Conservation (phyloP, 2,329 filamentous ascomycete genomes). For the Cryphonectria parasitica region DNA sequence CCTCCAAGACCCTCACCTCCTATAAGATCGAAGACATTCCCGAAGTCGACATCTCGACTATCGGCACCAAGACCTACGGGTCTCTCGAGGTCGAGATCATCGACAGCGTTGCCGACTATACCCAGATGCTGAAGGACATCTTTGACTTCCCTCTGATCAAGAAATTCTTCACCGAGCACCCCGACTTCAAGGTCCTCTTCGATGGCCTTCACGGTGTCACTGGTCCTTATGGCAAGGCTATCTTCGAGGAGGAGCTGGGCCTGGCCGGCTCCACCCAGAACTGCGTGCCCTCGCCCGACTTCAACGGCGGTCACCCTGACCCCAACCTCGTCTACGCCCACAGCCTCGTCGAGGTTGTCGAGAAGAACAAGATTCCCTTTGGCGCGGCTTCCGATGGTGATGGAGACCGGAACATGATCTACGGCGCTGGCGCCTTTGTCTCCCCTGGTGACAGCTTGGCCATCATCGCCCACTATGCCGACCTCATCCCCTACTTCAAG, state of each 20-base stretch:
- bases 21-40: slow-evolving; percentile 92
- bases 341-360: slow-evolving; percentile 90
- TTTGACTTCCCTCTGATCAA: slow-evolving; percentile 98
- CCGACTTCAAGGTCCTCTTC: slow-evolving; percentile 96
- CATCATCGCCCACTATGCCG: slow-evolving; percentile 96
- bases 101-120: slow-evolving; percentile 90
- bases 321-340: slow-evolving; percentile 97
- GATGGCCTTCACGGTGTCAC: slow-evolving; percentile 95
- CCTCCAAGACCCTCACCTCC: slow-evolving; percentile 83
- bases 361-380: slow-evolving; percentile 90
- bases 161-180: slow-evolving; percentile 83
- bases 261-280: slow-evolving; percentile 79
- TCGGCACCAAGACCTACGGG: slow-evolving; percentile 85
- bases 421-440: slow-evolving; percentile 94
- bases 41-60: slow-evolving; percentile 79
- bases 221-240: slow-evolving; percentile 90
- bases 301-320: slow-evolving; percentile 95
- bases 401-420: slow-evolving; percentile 99
- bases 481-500: slow-evolving; percentile 97
- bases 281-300: slow-evolving; percentile 89
- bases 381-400: slow-evolving; percentile 96
- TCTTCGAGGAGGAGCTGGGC: slow-evolving; percentile 93
- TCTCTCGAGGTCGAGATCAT: slow-evolving; percentile 91
- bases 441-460: slow-evolving; percentile 96
- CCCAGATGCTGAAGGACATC: slow-evolving; percentile 95